These are phyloP conservation scores for Moricandia moricandioides DNA, from an alignment of 345 rosid species.

Conservation along the genomic window DNA sequence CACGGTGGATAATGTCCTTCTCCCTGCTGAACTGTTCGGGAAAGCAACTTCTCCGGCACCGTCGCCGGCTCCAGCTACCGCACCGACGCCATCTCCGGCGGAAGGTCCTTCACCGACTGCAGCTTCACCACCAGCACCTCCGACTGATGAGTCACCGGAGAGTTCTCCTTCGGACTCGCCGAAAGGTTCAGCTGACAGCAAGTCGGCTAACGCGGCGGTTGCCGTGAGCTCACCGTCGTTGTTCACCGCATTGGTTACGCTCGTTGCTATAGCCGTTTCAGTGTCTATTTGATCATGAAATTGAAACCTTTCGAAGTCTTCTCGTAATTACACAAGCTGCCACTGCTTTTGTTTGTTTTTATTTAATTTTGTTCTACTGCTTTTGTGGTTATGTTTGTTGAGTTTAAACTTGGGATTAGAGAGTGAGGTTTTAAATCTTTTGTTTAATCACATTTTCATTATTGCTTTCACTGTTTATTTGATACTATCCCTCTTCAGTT, in stretches of 20 bases:
- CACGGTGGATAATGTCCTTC: constrained; percentile 68
- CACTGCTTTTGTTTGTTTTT: constrained; percentile 23
- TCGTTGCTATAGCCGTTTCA: constrained; percentile 38
- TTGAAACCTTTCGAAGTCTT: constrained; percentile 21
- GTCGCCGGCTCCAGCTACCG: constrained; percentile 47
- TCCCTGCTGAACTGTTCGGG: constrained; percentile 71
- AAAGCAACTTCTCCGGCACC: constrained; percentile 74
- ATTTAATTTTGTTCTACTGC: not conserved
- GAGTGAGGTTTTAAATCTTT: constrained; percentile 26
- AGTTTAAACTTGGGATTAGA: constrained; percentile 20
- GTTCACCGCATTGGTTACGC: constrained; percentile 29
- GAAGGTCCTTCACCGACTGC: constrained; percentile 66
- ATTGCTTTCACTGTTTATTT: constrained; percentile 31
- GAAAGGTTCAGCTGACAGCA: constrained; percentile 47
- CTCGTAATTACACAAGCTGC: constrained; percentile 28
- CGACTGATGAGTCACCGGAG: constrained; percentile 49
- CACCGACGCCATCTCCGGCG: constrained; percentile 47
- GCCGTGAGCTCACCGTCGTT: constrained; percentile 45
- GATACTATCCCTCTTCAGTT: not conserved
- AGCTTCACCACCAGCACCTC: constrained; percentile 91
- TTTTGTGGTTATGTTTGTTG: constrained; percentile 21
- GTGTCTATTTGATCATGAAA: constrained; percentile 39
- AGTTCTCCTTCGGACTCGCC: constrained; percentile 67
- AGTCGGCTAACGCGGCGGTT: constrained; percentile 43
- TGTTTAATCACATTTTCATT: constrained; percentile 13